Evolutionary conservation across 192 early-diverging fungal species (phyloP).

Genomic region (Coemansia sp.): DNA sequence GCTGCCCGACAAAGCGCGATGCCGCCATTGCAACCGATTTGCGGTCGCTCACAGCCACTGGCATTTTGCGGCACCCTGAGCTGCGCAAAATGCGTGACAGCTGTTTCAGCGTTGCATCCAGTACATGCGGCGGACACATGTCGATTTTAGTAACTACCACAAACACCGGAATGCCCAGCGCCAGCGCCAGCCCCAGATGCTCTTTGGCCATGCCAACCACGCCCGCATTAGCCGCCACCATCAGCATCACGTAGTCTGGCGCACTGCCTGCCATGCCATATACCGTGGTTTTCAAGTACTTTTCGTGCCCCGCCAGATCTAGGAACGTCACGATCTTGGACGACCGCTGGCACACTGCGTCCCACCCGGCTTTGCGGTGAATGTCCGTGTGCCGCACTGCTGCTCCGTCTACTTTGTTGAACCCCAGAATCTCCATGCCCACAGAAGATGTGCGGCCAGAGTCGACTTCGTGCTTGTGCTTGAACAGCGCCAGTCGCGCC

Average conservation of each 20-base stretch:
- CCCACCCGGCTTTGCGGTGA: slow-evolving; percentile 71
- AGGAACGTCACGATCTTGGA: slow-evolving; percentile 74
- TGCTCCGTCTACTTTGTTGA: slow-evolving; percentile 58
- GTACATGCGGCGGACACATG: slow-evolving; percentile 83
- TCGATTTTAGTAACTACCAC: slow-evolving; percentile 95
- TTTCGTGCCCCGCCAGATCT: slow-evolving; percentile 89
- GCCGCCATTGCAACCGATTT: slow-evolving; percentile 78
- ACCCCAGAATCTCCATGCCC: slow-evolving; percentile 88
- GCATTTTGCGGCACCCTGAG: slow-evolving; percentile 88
- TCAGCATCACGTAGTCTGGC: slow-evolving; percentile 92
- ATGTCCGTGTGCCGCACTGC: slow-evolving; percentile 34
- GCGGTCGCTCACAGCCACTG: slow-evolving; percentile 75
- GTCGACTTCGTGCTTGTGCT: slow-evolving; percentile 89
- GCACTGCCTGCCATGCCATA: slow-evolving; percentile 92
- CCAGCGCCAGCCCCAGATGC: slow-evolving; percentile 86
- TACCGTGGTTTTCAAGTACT: slow-evolving; percentile 93
- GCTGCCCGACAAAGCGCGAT: slow-evolving; percentile 79
- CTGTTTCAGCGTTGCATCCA: slow-evolving; percentile 81
- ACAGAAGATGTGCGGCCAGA: slow-evolving; percentile 87
- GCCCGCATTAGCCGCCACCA: slow-evolving; percentile 83
- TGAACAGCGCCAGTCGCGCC: slow-evolving; percentile 84
- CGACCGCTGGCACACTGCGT: slow-evolving; percentile 72
- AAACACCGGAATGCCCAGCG: slow-evolving; percentile 82
- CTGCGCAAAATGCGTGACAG: slow-evolving; percentile 80
- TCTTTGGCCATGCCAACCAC: slow-evolving; percentile 93